These are phyloP conservation scores for Mangifera indica DNA, from an alignment of 345 rosid genomes.

Conservation along the genomic window DNA sequence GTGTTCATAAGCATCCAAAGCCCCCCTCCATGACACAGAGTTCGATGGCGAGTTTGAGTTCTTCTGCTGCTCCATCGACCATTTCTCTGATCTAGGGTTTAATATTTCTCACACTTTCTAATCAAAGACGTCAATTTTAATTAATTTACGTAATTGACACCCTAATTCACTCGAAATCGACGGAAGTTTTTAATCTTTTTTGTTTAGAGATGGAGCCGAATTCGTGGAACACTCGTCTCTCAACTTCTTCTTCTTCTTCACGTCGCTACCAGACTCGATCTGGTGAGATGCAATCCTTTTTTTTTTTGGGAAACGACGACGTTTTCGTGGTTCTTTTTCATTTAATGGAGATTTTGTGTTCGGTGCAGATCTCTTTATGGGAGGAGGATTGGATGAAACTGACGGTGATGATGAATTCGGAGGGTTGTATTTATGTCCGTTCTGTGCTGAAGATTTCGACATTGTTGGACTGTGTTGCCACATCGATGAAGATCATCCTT, in stretches of 20 bases:
- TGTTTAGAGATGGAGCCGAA: conserved; percentile 37
- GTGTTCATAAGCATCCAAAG: no score
- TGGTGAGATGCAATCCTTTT: conserved; percentile 24
- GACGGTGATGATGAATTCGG: conserved; percentile 64
- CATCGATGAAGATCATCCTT: conserved; percentile 84
- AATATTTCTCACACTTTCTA: background rate
- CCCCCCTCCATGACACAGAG: no score
- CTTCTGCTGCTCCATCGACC: no score
- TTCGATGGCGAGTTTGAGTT: no score
- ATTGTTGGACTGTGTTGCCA: conserved; percentile 88
- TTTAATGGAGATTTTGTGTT: background rate
- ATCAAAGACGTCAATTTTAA: background rate
- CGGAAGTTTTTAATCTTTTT: background rate
- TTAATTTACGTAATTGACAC: background rate
- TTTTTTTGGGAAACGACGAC: no score
- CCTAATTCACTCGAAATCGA: background rate
- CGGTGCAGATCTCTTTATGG: conserved; percentile 45
- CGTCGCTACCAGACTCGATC: conserved; percentile 46
- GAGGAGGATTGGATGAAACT: conserved; percentile 50
- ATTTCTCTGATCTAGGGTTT: conserved; percentile 23
- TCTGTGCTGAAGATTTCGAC: conserved; percentile 80
- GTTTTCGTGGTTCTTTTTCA: background rate
- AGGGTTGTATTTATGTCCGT: conserved; percentile 70
- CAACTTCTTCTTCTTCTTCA: conserved; percentile 36
- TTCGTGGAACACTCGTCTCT: conserved; percentile 41